Percentiles rank a stretch among this genome's conserved stretches.
phyloP scores from a whole-genome alignment of 139 green algal species.

The Asterochloris erici region DNA sequence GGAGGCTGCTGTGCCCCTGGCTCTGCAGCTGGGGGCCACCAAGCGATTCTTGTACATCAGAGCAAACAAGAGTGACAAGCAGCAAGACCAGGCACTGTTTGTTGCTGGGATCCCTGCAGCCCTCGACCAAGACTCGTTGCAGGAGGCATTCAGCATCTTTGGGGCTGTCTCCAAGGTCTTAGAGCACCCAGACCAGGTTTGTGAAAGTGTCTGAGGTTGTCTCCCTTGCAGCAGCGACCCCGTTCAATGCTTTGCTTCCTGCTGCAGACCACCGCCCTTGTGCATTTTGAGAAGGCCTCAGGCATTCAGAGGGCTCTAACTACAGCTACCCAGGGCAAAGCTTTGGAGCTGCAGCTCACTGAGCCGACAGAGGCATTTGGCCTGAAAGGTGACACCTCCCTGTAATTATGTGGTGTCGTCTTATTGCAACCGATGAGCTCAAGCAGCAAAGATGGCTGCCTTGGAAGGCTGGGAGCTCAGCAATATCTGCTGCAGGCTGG shows the following conservation, averaged over 20 bases:
- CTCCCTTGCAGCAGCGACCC: background rate
- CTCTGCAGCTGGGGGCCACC: too few relatives aligned
- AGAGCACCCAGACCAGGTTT: conserved; percentile 49
- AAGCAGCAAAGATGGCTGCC: background rate
- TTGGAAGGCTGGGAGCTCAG: background rate
- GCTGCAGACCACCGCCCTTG: conserved; percentile 39
- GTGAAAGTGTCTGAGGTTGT: background rate
- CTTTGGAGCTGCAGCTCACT: conserved; percentile 16
- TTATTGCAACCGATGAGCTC: background rate
- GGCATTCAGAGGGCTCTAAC: conserved; percentile 17
- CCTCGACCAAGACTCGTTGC: conserved; percentile 18
- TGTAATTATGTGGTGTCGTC: background rate
- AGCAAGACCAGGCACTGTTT: background rate
- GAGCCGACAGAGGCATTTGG: conserved; percentile 27
- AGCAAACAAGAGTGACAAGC: too few relatives aligned
- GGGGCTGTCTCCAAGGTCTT: conserved; percentile 49
- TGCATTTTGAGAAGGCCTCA: conserved; percentile 40
- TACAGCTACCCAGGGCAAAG: conserved; percentile 17
- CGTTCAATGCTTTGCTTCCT: background rate
- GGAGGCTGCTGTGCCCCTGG: too few relatives aligned
- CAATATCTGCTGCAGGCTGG: conserved; percentile 35
- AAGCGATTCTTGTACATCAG: too few relatives aligned
- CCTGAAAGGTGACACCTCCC: conserved; percentile 35
- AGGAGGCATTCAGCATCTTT: conserved; percentile 53
- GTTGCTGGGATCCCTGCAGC: background rate